Conservation (phyloP, 495 filamentous ascomycete genomes). For the Gamarada debralockiae region DNA sequence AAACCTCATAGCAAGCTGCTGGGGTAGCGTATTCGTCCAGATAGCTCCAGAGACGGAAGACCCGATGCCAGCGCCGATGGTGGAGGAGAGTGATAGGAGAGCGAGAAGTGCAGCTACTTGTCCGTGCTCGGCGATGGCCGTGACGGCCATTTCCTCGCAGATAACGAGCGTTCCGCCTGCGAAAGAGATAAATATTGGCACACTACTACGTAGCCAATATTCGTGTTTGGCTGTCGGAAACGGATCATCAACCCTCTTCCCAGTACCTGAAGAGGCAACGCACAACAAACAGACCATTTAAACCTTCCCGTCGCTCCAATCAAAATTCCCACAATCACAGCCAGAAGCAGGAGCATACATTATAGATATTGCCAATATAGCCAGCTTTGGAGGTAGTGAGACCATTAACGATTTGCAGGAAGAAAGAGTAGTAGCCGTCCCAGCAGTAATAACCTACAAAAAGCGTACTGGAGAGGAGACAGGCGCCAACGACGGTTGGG, state of each 20-base stretch:
- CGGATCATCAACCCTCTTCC: slow-evolving; percentile 71
- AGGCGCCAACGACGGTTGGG: slow-evolving; percentile 56
- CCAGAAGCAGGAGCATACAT: too few species aligned
- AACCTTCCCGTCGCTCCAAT: slow-evolving; percentile 50
- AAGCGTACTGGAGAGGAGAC: slow-evolving; percentile 44
- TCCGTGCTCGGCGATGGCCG: slow-evolving; percentile 54
- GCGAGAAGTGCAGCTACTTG: slow-evolving; percentile 63
- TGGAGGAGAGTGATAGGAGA: slow-evolving; percentile 53
- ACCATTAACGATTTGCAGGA: slow-evolving; percentile 66
- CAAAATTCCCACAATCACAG: slow-evolving; percentile 39
- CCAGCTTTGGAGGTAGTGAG: slow-evolving; percentile 50
- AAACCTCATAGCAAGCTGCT: slow-evolving; percentile 46
- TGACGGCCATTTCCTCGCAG: slow-evolving; percentile 59
- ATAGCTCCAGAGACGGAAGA: slow-evolving; percentile 56
- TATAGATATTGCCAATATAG: slow-evolving; percentile 66
- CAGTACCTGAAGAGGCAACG: slow-evolving; percentile 59
- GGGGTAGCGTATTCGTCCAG: slow-evolving; percentile 57
- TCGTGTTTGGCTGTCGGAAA: slow-evolving; percentile 52
- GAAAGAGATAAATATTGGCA: slow-evolving; percentile 74
- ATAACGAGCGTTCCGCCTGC: slow-evolving; percentile 57
- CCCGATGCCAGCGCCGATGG: slow-evolving; percentile 66
- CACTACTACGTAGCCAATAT: slow-evolving; percentile 68
- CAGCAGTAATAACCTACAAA: slow-evolving; percentile 61
- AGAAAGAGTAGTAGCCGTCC: slow-evolving; percentile 63
- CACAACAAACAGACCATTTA: slow-evolving; percentile 41